Conservation (phyloP, 2,329 filamentous ascomycete genomes). For the Xylaria digitata region DNA sequence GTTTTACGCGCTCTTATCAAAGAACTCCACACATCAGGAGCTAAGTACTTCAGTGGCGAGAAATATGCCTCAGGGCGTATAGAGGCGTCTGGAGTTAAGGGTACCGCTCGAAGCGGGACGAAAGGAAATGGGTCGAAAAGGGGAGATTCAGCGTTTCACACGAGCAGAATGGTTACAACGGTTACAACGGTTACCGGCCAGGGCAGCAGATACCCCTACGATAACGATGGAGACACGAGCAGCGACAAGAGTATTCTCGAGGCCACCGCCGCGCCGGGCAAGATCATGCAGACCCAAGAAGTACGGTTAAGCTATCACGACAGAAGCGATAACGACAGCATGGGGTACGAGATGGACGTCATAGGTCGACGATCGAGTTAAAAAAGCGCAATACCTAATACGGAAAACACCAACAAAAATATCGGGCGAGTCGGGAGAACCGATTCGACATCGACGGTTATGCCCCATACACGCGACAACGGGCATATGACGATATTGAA, state of each 20-base stretch:
- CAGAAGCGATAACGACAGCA: slow-evolving; percentile 41
- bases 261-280: slow-evolving; percentile 29
- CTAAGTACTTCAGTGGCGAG: slow-evolving; percentile 34
- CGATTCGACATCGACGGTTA: neutral
- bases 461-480: neutral
- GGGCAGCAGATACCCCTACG: slow-evolving; percentile 30
- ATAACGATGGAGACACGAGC: slow-evolving; percentile 34
- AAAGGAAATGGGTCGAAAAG: slow-evolving; percentile 20
- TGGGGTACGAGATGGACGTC: slow-evolving; percentile 42
- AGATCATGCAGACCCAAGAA: slow-evolving; percentile 43
- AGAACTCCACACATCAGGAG: slow-evolving; percentile 41
- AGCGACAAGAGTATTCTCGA: slow-evolving; percentile 44
- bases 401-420: slow-evolving; percentile 3
- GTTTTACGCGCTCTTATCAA: slow-evolving; percentile 50
- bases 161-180: slow-evolving; percentile 39
- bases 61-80: slow-evolving; percentile 28
- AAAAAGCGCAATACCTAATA: neutral
- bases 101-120: slow-evolving; percentile 18
- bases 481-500: neutral
- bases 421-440: neutral
- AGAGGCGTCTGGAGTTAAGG: slow-evolving; percentile 33
- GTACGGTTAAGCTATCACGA: slow-evolving; percentile 42
- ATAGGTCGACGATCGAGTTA: slow-evolving; percentile 24
- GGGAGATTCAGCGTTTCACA: slow-evolving; percentile 29
- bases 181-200: slow-evolving; percentile 38